These are phyloP conservation scores for Aphanoascus verrucosus DNA, from an alignment of 2,329 filamentous ascomycete species.

Conservation along the genomic window DNA sequence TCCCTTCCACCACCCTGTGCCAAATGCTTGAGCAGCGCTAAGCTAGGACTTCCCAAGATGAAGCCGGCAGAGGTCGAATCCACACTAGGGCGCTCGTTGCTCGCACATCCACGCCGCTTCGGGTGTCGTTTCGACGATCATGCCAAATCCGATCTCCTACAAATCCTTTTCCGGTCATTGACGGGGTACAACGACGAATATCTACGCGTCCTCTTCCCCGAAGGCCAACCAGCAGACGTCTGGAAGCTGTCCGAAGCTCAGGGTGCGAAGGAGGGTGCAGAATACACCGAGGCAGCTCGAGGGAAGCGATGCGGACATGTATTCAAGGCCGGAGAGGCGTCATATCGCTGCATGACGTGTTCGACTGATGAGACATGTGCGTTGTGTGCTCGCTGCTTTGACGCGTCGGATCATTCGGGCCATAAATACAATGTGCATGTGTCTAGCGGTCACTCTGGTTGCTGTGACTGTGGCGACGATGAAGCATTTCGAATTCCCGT, in stretches of 20 bases:
- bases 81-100: conserved; percentile 72
- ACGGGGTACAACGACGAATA: conserved; percentile 64
- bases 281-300: conserved; percentile 83
- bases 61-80: conserved; percentile 52
- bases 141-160: conserved; percentile 61
- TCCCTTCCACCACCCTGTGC: background rate
- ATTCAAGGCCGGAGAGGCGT: conserved; percentile 86
- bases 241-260: conserved; percentile 81
- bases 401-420: conserved; percentile 85
- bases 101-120: conserved; percentile 62
- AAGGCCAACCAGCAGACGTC: conserved; percentile 51
- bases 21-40: background rate
- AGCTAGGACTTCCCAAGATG: background rate
- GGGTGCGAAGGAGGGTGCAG: conserved; percentile 82
- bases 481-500: conserved; percentile 87
- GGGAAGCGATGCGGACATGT: conserved; percentile 96
- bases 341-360: conserved; percentile 89
- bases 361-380: conserved; percentile 92
- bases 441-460: conserved; percentile 83
- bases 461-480: conserved; percentile 92
- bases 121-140: conserved; percentile 63
- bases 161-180: conserved; percentile 77
- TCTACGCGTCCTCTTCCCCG: conserved; percentile 70
- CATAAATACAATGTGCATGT: conserved; percentile 85
- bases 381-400: conserved; percentile 86